Evolutionary conservation across 495 filamentous ascomycete species (phyloP).

Genomic region (Aspergillus heteromorphus): DNA sequence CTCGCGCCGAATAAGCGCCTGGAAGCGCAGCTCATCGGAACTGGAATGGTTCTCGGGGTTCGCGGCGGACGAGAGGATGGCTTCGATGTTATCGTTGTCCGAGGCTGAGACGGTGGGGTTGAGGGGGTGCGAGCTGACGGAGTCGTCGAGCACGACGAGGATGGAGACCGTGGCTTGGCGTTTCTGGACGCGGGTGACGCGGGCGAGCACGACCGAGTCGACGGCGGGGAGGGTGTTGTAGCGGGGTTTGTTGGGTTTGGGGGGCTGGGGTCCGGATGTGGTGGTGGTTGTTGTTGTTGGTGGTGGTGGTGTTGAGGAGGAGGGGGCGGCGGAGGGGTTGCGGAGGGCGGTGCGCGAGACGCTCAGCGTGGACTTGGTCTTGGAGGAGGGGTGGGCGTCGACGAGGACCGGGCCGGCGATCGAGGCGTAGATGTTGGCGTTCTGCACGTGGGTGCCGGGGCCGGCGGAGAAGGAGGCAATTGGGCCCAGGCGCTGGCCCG

Average conservation of each 20-base stretch:
- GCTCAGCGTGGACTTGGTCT: slow-evolving; percentile 51
- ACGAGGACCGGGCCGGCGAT: slow-evolving; percentile 55
- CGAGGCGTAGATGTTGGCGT: slow-evolving; percentile 67
- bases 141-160: slow-evolving; percentile 62
- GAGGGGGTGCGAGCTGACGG: slow-evolving; percentile 28
- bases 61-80: slow-evolving; percentile 38
- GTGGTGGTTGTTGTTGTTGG: neutral
- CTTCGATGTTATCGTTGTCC: slow-evolving; percentile 47
- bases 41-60: slow-evolving; percentile 43
- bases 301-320: slow-evolving; percentile 16
- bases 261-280: slow-evolving; percentile 25
- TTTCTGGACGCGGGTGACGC: slow-evolving; percentile 76
- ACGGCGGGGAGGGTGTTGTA: slow-evolving; percentile 76
- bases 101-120: slow-evolving; percentile 35
- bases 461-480: slow-evolving; percentile 60
- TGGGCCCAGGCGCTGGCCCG: slow-evolving; percentile 74
- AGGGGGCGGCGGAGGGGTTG: slow-evolving; percentile 24
- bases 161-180: slow-evolving; percentile 80
- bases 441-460: slow-evolving; percentile 74
- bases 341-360: slow-evolving; percentile 37
- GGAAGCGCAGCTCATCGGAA: slow-evolving; percentile 46
- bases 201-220: slow-evolving; percentile 71
- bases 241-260: slow-evolving; percentile 30
- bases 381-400: slow-evolving; percentile 43
- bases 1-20: slow-evolving; percentile 61